phyloP scores from a whole-genome alignment of 2,329 filamentous ascomycete genomes.

The Neurospora sp. region DNA sequence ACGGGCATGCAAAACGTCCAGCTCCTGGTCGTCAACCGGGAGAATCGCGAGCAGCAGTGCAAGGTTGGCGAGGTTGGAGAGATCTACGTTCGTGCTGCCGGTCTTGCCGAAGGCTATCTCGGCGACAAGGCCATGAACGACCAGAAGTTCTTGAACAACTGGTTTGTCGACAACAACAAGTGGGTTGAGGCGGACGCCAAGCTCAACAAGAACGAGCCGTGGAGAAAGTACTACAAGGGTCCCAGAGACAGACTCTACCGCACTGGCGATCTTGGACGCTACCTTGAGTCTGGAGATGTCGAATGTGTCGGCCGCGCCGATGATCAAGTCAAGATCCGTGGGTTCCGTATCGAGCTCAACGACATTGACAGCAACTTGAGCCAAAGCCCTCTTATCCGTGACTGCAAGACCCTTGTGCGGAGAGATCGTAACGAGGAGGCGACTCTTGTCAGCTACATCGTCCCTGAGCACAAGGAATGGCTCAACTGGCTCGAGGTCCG shows the following conservation, averaged over 20 bases:
- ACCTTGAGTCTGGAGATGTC: slow-evolving; percentile 58
- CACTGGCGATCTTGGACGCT: slow-evolving; percentile 77
- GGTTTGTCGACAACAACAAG: slow-evolving; percentile 67
- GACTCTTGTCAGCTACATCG: slow-evolving; percentile 80
- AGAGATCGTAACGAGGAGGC: slow-evolving; percentile 78
- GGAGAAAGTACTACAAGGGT: slow-evolving; percentile 70
- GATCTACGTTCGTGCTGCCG: slow-evolving; percentile 71
- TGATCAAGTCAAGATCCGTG: slow-evolving; percentile 89
- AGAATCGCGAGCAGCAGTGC: slow-evolving; percentile 58
- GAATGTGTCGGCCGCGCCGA: slow-evolving; percentile 75
- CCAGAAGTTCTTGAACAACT: slow-evolving; percentile 73
- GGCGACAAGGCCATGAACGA: slow-evolving; percentile 49
- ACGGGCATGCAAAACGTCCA: slow-evolving; percentile 85
- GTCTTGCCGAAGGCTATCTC: slow-evolving; percentile 57
- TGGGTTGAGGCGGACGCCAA: slow-evolving; percentile 58
- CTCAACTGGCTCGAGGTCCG: slow-evolving; percentile 51
- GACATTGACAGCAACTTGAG: slow-evolving; percentile 84
- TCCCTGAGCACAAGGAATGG: slow-evolving; percentile 73
- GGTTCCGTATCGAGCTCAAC: slow-evolving; percentile 87
- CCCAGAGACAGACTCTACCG: slow-evolving; percentile 79
- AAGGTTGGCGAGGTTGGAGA: slow-evolving; percentile 75
- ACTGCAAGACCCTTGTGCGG: slow-evolving; percentile 77
- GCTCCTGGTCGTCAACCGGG: slow-evolving; percentile 69
- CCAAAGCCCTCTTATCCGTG: slow-evolving; percentile 63
- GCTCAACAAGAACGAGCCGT: slow-evolving; percentile 52